phyloP scores from a whole-genome alignment of 1,284 basidiomycete species.

The Sanghuangporus sanghuang region DNA sequence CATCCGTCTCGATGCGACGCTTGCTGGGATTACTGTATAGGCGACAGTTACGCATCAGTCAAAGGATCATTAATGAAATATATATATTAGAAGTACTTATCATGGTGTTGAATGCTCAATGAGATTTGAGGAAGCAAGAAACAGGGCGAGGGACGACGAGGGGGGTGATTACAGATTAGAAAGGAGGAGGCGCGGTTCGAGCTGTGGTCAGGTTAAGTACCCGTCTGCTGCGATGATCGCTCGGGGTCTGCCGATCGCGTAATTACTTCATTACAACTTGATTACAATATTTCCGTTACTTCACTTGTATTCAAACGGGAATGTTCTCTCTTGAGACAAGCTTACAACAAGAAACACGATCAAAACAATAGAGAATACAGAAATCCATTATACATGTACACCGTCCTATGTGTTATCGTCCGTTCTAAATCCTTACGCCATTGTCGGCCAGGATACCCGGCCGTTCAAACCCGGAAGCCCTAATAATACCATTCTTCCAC shows the following conservation, averaged over 20 bases:
- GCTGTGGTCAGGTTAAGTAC: background rate
- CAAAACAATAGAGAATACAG: background rate
- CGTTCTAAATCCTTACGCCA: constrained; percentile 3
- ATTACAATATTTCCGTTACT: background rate
- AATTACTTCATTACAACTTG: background rate
- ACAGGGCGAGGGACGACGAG: background rate
- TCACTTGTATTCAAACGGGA: background rate
- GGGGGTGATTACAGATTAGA: background rate
- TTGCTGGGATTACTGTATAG: constrained; percentile 60
- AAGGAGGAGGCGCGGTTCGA: background rate
- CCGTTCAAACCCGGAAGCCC: constrained; percentile 9
- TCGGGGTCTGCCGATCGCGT: background rate
- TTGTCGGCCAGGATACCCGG: background rate
- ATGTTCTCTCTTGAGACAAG: background rate
- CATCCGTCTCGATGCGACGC: constrained; percentile 97
- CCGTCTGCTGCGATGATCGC: background rate
- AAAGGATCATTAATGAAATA: background rate
- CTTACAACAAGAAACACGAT: background rate
- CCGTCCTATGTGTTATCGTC: constrained; percentile 1
- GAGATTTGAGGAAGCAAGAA: background rate
- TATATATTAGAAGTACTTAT: constrained; percentile 4
- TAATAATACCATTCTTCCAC: constrained; percentile 71
- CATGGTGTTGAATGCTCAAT: background rate
- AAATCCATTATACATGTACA: background rate
- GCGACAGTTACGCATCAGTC: constrained; percentile 20